Percentiles rank a stretch among this genome's conserved stretches.
These are phyloP conservation scores for Ophiostoma perfectum DNA, from an alignment of 2,329 filamentous ascomycete species.

Conservation along the genomic window DNA sequence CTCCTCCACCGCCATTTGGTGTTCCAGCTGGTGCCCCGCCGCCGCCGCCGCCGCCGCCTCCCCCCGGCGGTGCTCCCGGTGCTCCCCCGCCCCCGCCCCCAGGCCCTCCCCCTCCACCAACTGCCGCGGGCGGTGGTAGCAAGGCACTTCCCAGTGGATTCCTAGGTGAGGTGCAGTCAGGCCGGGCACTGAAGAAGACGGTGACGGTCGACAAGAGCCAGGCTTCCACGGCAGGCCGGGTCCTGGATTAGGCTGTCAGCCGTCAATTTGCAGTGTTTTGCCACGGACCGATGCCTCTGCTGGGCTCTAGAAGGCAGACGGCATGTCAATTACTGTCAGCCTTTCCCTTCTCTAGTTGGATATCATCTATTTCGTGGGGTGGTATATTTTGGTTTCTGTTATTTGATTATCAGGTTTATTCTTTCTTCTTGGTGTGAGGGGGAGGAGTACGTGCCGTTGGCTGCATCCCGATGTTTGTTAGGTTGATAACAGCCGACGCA, in stretches of 20 bases:
- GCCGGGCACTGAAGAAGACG: conserved; percentile 77
- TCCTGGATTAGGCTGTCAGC: conserved; percentile 47
- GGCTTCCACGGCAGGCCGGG: conserved; percentile 68
- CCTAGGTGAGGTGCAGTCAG: conserved; percentile 76
- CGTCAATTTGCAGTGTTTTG: not conserved
- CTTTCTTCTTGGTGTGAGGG: not conserved
- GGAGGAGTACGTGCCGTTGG: not conserved
- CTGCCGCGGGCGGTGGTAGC: conserved; percentile 32
- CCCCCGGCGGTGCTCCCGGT: conserved; percentile 31
- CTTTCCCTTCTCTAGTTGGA: not conserved
- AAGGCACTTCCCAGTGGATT: conserved; percentile 55
- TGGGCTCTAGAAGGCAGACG: not conserved
- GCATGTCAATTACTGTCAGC: not conserved
- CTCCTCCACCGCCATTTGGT: conserved; percentile 26
- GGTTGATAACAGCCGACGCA: too few relatives aligned
- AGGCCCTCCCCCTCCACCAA: conserved; percentile 34
- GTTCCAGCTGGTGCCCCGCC: conserved; percentile 31
- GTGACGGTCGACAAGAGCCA: conserved; percentile 80
- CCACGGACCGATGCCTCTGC: not conserved
- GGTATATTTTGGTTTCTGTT: not conserved
- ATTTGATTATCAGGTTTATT: not conserved
- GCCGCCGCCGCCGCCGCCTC: conserved; percentile 39
- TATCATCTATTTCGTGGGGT: not conserved
- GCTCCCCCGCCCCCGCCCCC: conserved; percentile 41
- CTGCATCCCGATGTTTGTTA: not conserved